phyloP scores from a whole-genome alignment of 305 asterid species.

The Fraxinus dipetala region DNA sequence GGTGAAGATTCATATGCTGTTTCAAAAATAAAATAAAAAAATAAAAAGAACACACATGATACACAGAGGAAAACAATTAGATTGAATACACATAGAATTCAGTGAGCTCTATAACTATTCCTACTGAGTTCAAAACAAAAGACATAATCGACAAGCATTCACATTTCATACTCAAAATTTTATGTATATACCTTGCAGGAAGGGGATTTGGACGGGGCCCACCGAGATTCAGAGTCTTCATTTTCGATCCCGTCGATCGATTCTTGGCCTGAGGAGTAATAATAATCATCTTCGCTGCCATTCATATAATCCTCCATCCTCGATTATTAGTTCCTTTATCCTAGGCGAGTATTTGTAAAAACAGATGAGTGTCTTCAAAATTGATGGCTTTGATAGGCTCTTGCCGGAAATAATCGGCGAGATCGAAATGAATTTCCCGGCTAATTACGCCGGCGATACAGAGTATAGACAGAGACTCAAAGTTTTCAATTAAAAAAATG shows the following conservation, averaged over 20 bases:
- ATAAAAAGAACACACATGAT: not conserved
- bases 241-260: slow-evolving; percentile 59
- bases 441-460: not conserved
- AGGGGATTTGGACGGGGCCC: slow-evolving; percentile 47
- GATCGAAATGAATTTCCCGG: not conserved
- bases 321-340: not conserved
- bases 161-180: not conserved
- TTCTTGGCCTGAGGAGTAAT: slow-evolving; percentile 49
- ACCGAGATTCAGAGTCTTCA: slow-evolving; percentile 48
- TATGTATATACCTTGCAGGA: slow-evolving; percentile 54
- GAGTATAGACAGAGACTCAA: not conserved
- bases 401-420: not conserved
- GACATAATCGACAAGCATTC: not conserved
- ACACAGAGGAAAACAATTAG: not conserved
- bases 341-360: not conserved
- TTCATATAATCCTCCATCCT: slow-evolving; percentile 59
- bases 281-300: slow-evolving; percentile 54
- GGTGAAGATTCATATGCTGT: not conserved
- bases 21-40: not conserved
- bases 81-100: not conserved
- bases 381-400: not conserved
- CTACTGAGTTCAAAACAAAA: not conserved
- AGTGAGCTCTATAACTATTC: not conserved
- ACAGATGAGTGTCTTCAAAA: not conserved
- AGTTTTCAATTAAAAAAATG: not conserved